A percentile compares a stretch with the other conserved stretches of the same genome.
Evolutionary conservation across 805 yeast genomes (phyloP).

Genomic region (Nakazawaea ernobii): DNA sequence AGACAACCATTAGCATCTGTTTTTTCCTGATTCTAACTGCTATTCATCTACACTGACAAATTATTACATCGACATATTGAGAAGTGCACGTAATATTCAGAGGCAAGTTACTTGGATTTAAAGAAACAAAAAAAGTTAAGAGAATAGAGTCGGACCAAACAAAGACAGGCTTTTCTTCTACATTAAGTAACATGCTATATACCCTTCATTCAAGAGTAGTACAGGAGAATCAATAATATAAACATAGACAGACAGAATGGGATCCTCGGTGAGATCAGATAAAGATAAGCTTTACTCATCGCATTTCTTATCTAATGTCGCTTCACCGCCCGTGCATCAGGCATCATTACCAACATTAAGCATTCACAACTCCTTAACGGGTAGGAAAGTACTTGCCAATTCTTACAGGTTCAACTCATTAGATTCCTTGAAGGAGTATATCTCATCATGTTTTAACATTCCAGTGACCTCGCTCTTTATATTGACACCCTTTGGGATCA

Average conservation of each 20-base stretch:
- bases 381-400: slow-evolving; percentile 29
- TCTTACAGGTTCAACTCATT: slow-evolving; percentile 33
- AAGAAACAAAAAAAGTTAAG: too few species aligned
- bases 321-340: background rate
- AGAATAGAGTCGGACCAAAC: too few species aligned
- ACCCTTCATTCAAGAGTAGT: too few species aligned
- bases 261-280: background rate
- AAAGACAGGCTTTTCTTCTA: too few species aligned
- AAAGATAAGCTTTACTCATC: slow-evolving; percentile 1
- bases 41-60: too few species aligned
- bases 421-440: slow-evolving; percentile 36
- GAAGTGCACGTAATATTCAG: too few species aligned
- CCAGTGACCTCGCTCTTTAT: slow-evolving; percentile 39
- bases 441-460: slow-evolving; percentile 34
- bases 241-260: background rate
- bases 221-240: background rate
- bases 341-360: slow-evolving; percentile 15
- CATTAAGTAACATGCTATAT: too few species aligned
- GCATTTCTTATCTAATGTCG: background rate
- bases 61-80: too few species aligned
- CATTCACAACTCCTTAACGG: slow-evolving; percentile 39
- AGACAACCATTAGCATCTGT: too few species aligned
- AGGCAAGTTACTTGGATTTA: too few species aligned
- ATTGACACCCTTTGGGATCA: slow-evolving; percentile 61
- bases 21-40: too few species aligned